Percentiles rank a stretch among this genome's conserved stretches.
phyloP scores from a whole-genome alignment of 345 rosid species.

The Eucalyptus dawsonii region DNA sequence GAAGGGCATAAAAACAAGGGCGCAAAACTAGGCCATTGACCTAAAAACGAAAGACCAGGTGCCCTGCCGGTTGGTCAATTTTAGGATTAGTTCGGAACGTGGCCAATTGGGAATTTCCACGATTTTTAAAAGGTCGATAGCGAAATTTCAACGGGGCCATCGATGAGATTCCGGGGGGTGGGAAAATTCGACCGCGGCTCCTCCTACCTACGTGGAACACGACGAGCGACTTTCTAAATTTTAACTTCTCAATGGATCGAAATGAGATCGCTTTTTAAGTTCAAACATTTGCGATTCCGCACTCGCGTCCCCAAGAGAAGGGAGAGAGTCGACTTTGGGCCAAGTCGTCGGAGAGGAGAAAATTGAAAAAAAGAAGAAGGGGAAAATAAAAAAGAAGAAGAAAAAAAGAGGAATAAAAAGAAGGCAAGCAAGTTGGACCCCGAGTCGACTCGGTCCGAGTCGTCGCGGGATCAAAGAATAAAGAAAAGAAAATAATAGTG shows the following conservation, averaged over 20 bases:
- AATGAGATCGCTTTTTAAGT: neutral
- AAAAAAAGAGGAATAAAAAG: fast-evolving
- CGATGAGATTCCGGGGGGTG: neutral
- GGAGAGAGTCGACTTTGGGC: neutral
- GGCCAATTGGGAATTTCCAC: neutral
- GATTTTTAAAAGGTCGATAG: neutral
- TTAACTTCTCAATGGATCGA: neutral
- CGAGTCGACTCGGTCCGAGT: neutral
- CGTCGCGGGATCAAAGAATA: neutral
- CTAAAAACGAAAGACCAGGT: neutral
- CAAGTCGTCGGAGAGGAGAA: neutral
- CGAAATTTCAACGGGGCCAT: neutral
- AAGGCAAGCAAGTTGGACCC: neutral
- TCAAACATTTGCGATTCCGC: too few species aligned
- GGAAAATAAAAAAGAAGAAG: neutral
- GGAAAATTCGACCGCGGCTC: neutral
- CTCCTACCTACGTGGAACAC: neutral
- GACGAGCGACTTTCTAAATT: neutral
- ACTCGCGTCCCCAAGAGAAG: neutral
- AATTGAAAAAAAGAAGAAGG: neutral
- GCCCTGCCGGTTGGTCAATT: neutral
- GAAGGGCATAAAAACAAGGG: neutral
- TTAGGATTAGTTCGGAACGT: neutral
- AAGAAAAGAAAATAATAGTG: neutral
- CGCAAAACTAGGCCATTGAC: neutral